Evolutionary conservation across 169 alveolate species (phyloP), one percentile per base, ranked within the genome.

Genomic region (Babesia sp.): DNA sequence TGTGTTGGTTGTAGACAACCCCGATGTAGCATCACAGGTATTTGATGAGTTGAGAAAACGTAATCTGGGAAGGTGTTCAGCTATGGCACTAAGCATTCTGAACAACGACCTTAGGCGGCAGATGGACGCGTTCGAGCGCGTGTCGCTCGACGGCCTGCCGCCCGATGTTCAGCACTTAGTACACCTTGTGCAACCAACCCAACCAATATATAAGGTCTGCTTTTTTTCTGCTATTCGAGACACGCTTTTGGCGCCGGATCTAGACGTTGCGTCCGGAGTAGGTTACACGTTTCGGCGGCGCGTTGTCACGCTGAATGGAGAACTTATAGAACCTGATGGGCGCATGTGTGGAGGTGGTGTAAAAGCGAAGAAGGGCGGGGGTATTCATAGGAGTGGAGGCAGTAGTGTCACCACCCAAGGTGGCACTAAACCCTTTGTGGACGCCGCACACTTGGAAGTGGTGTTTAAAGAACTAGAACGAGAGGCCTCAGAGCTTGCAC

Each of bases 291-390:
- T 81, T 59, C 91, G 95, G 50, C 85, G 90, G 70, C 91, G 98
- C 73, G 97, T 96, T 0, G 98, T 96, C 0, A 95, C 98, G 24
- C 42, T 93, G 31, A 88, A 91, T 54, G 99, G 99, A 1, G 97
- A 95, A 72, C 60, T 97, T 24, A 93, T 96, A 12, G 98, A 97
- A 60, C 86, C 90, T 16, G 93, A 96, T 28, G 99, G 99, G 26
- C 91, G 96, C 3, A 93, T 97, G 95, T 87, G 94, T 20, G 98
- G 99, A 20, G 94, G 96, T 9, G 95, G 95, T 2, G 2, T 85
- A 1, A 50, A 41, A 45, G 59, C 48, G 39, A 24, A 54, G 55
- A 31, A 66, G 48, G 28, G 81, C 36, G 59, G 76, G 66, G 70
- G 66, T 42, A 70, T 73, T 51, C 61, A 51, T 14, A 31, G 57